Evolutionary conservation across 495 filamentous ascomycete species (phyloP).

Genomic region (Podospora comata): DNA sequence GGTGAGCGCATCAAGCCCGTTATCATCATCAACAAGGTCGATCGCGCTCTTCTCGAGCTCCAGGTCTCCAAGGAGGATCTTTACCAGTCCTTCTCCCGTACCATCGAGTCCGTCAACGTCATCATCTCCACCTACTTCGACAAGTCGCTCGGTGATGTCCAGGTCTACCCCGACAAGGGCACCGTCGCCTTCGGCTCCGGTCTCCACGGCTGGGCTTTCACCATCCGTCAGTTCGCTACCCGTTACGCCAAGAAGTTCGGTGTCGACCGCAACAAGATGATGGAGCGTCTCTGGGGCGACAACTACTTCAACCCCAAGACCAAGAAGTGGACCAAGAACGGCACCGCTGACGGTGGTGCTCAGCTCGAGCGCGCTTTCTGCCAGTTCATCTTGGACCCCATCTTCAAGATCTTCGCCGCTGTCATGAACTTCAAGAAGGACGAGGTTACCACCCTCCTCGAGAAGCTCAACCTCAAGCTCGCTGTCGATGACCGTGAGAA

Average conservation of each 20-base stretch:
- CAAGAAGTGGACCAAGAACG: slow-evolving; percentile 98
- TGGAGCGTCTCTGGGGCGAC: slow-evolving; percentile 99
- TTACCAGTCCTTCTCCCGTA: slow-evolving; percentile 99
- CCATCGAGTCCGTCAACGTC: slow-evolving; percentile 99
- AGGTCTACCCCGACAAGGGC: slow-evolving; percentile 94
- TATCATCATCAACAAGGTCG: slow-evolving; percentile 99
- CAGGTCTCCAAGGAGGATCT: slow-evolving; percentile 98
- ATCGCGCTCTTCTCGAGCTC: slow-evolving; percentile 96
- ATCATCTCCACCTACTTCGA: slow-evolving; percentile 98
- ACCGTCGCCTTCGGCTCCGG: slow-evolving; percentile 99
- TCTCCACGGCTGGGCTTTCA: slow-evolving; percentile 99
- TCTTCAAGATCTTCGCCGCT: slow-evolving; percentile 95
- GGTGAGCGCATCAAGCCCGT: slow-evolving; percentile 99
- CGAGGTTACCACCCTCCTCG: slow-evolving; percentile 73
- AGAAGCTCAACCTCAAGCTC: slow-evolving; percentile 93
- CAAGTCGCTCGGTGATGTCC: slow-evolving; percentile 93
- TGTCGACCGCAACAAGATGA: slow-evolving; percentile 99
- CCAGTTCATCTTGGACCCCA: slow-evolving; percentile 97
- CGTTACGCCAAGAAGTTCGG: slow-evolving; percentile 99
- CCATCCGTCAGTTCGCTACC: slow-evolving; percentile 93
- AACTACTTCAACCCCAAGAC: slow-evolving; percentile 99
- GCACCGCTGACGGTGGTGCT: slow-evolving; percentile 78
- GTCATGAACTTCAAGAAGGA: slow-evolving; percentile 99
- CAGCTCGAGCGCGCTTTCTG: slow-evolving; percentile 96
- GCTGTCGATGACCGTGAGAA: slow-evolving; percentile 80